A percentile compares a stretch with the other conserved stretches of the same genome.
phyloP scores from a whole-genome alignment of 805 yeast genomes.

The Scheffersomyces lignosus region DNA sequence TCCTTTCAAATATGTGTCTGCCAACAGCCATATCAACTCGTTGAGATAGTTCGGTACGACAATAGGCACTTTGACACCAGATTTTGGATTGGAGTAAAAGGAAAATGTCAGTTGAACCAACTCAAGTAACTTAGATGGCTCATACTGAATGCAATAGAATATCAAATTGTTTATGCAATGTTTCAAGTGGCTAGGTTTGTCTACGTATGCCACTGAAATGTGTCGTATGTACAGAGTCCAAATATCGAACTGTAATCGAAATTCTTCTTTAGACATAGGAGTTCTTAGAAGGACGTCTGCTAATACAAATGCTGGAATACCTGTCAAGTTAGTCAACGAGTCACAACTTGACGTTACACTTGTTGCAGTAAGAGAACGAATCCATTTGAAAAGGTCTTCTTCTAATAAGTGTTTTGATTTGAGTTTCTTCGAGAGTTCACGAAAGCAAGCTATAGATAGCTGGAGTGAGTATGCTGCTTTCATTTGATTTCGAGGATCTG shows the following conservation, averaged over 20 bases:
- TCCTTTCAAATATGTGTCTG: conserved; percentile 12
- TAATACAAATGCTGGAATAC: conserved; percentile 40
- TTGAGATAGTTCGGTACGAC: conserved; percentile 22
- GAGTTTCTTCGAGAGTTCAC: no score
- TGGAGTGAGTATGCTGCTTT: no score
- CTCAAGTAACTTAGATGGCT: conserved; percentile 18
- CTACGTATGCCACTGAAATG: conserved; percentile 21
- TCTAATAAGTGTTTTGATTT: conserved; percentile 1
- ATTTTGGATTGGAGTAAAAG: conserved; percentile 14
- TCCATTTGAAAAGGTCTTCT: conserved; percentile 23
- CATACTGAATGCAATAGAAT: conserved; percentile 26
- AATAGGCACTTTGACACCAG: conserved; percentile 19
- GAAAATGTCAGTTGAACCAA: conserved; percentile 18
- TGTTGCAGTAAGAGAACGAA: conserved; percentile 29
- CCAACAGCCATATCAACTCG: conserved; percentile 27
- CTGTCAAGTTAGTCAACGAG: conserved; percentile 23
- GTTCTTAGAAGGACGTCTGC: conserved; percentile 40
- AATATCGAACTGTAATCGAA: conserved; percentile 34
- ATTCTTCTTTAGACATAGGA: conserved; percentile 31
- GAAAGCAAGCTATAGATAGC: no score
- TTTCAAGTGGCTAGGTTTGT: conserved; percentile 17
- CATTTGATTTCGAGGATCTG: no score
- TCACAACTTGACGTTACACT: conserved; percentile 33
- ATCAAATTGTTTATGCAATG: conserved; percentile 26
- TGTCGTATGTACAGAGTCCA: conserved; percentile 29